Percentiles rank a stretch among this genome's conserved stretches.
phyloP scores from a whole-genome alignment of 306 rosid genomes.

The Pueraria montana region DNA sequence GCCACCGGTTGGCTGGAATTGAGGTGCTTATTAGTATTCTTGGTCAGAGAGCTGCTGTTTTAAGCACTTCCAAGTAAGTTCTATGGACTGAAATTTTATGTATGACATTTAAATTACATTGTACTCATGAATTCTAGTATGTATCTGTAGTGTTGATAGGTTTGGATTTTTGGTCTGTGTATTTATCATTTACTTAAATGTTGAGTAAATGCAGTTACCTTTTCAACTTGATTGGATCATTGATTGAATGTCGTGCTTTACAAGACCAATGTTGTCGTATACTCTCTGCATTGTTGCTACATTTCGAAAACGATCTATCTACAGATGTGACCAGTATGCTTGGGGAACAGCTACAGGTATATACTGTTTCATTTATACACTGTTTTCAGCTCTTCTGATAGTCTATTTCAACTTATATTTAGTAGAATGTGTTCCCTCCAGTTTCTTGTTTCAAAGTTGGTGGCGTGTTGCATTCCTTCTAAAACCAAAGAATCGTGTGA shows the following conservation, averaged over 20 bases:
- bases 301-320: constrained; percentile 56
- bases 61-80: constrained; percentile 89
- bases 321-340: constrained; percentile 68
- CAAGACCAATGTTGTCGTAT: constrained; percentile 83
- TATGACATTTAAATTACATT: constrained; percentile 4
- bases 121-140: constrained; percentile 17
- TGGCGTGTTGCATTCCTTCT: constrained; percentile 76
- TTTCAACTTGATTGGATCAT: constrained; percentile 85
- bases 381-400: constrained; percentile 17
- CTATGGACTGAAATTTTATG: constrained; percentile 25
- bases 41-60: constrained; percentile 76
- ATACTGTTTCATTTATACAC: constrained; percentile 22
- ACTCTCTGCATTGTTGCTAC: constrained; percentile 65
- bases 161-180: constrained; percentile 26
- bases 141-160: background rate
- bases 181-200: constrained; percentile 30
- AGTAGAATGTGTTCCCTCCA: constrained; percentile 46
- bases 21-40: constrained; percentile 81
- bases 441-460: constrained; percentile 92
- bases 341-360: constrained; percentile 93
- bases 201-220: constrained; percentile 74
- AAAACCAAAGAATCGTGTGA: constrained; percentile 57
- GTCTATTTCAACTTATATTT: constrained; percentile 40
- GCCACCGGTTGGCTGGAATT: constrained; percentile 85
- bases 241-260: constrained; percentile 68